These are phyloP conservation scores for Coprinopsis marcescibilis DNA, from an alignment of 768 basidiomycete genomes.

Conservation along the genomic window DNA sequence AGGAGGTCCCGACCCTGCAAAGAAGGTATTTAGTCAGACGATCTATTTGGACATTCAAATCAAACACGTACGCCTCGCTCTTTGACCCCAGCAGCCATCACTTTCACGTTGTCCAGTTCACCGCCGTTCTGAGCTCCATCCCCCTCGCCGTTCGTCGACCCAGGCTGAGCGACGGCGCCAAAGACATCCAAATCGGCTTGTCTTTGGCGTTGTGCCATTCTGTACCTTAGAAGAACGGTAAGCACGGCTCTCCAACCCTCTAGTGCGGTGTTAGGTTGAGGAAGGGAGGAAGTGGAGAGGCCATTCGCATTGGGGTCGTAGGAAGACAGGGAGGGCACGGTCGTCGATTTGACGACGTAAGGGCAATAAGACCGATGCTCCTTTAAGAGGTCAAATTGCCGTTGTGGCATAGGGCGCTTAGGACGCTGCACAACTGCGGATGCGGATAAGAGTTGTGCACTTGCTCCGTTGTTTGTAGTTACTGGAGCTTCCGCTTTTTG, in stretches of 20 bases:
- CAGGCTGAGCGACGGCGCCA: slow-evolving; percentile 6
- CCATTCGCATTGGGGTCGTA: slow-evolving; percentile 21
- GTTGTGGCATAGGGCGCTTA: slow-evolving; percentile 26
- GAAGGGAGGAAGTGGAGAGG: slow-evolving; percentile 22
- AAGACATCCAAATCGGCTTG: slow-evolving; percentile 29
- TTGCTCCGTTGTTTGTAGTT: slow-evolving; percentile 1
- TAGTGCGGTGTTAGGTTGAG: slow-evolving; percentile 31
- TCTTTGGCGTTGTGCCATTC: slow-evolving; percentile 51
- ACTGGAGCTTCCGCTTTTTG: background rate
- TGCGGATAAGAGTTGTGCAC: slow-evolving; percentile 9
- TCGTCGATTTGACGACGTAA: slow-evolving; percentile 69
- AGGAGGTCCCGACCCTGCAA: slow-evolving; percentile 63
- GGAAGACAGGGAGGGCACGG: slow-evolving; percentile 49
- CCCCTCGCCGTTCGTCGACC: slow-evolving; percentile 10
- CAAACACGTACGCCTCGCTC: slow-evolving; percentile 54
- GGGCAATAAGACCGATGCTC: slow-evolving; percentile 86
- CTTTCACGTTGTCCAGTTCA: slow-evolving; percentile 52
- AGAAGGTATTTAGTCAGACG: background rate
- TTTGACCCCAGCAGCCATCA: slow-evolving; percentile 78
- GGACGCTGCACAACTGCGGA: slow-evolving; percentile 15
- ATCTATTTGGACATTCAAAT: background rate
- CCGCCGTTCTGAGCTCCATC: slow-evolving; percentile 22
- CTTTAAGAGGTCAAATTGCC: slow-evolving; percentile 68
- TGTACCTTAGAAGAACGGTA: slow-evolving; percentile 59
- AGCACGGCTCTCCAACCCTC: slow-evolving; percentile 85